Evolutionary conservation across 83 land plant genomes (phyloP), one percentile per base, ranked within the genome.

Genomic region (Picea abies): DNA sequence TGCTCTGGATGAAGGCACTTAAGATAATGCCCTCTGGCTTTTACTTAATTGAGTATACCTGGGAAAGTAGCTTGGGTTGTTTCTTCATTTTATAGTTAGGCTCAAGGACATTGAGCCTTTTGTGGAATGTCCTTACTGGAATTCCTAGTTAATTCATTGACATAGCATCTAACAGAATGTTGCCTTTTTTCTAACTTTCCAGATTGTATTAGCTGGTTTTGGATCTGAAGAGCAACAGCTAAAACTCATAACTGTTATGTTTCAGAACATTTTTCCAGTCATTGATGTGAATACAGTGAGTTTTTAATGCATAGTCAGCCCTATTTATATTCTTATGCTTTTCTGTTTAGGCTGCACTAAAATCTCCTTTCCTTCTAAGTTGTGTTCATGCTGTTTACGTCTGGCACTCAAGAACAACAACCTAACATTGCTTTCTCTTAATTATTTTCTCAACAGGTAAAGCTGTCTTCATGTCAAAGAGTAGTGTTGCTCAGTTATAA

Each of bases 121-220:
- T 67, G 9, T 70, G 35, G 47, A 37, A 70, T 70, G 12, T 19
- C 22, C 75, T 70, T 29, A 16, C 37, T 72, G 44, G 25, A 41
- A 41, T 17, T 72, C 52, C 12, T 72, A 20, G 76, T 44, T 39
- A 20, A 20, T 19, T 11, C 11, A 16, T 23, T 14, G 32, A 25
- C 44, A 9, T 56, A 39, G 23, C 71, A 35, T 5, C 44, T 75
- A 61, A 82, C 64, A 58, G 83, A 82, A 14, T 76, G 80, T 56
- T 37, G 82, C 3, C 3, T 44, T 73, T 73, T n/a, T 73, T 19
- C 77, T 71, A 52, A 52, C 14, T 19, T 39, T 29, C 52, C 87
- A 97, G 99, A 94, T 98, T 81, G 99, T 98, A 39, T 88, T 98
- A 62, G 93, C 99, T 87, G 99, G 99, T n/a, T 98, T 98, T 87